Percentiles rank a stretch among this genome's conserved stretches.
Evolutionary conservation across 225 moss, liverwort and hornwort species (phyloP).

Genomic region (Ulota crispa): DNA sequence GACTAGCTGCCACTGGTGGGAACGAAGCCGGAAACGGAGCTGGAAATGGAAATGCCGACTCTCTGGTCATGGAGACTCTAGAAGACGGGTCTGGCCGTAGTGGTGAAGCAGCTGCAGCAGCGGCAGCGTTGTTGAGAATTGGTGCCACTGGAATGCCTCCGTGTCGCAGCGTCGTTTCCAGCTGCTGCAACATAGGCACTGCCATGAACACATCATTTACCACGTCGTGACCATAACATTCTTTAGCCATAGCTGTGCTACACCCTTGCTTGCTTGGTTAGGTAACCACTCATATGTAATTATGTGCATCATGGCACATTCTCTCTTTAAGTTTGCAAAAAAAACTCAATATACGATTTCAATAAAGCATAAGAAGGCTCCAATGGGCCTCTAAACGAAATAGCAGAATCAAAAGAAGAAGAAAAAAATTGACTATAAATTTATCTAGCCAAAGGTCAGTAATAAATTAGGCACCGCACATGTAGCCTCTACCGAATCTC

Average conservation of each 20-base stretch:
- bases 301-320: not conserved
- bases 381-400: too few species aligned
- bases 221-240: not conserved
- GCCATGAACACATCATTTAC: not conserved
- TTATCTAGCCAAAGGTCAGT: too few species aligned
- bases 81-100: slow-evolving; percentile 5
- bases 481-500: too few species aligned
- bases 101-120: not conserved
- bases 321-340: not conserved
- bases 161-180: slow-evolving; percentile 52
- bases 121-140: not conserved
- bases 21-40: slow-evolving; percentile 8
- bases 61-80: slow-evolving; percentile 3
- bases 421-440: too few species aligned
- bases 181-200: slow-evolving; percentile 78
- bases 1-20: not conserved
- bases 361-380: too few species aligned
- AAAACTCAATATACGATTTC: too few species aligned
- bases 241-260: not conserved
- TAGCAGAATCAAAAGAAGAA: too few species aligned
- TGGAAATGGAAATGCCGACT: not conserved
- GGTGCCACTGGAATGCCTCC: slow-evolving; percentile 23
- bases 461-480: too few species aligned
- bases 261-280: not conserved
- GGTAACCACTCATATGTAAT: not conserved